Conservation (phyloP, 345 rosid genomes). For the Arabidopsis arenosa region DNA sequence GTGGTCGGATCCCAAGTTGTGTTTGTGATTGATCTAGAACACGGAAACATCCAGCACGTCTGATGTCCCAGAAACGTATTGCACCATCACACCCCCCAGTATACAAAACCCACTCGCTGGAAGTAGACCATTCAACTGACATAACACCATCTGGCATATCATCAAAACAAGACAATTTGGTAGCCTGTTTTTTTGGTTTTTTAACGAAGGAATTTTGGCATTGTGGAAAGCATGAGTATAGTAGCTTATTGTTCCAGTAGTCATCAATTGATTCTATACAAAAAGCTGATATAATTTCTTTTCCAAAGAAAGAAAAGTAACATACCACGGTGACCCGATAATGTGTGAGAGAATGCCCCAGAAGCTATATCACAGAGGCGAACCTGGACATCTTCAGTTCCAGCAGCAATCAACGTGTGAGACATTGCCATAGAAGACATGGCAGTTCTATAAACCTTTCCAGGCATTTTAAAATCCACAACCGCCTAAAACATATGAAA, state of each 20-base stretch:
- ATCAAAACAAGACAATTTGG: slow-evolving; percentile 30
- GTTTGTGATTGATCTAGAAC: slow-evolving; percentile 85
- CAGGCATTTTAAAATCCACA: slow-evolving; percentile 91
- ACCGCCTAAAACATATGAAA: slow-evolving; percentile 57
- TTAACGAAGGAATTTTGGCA: not conserved
- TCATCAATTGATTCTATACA: not conserved
- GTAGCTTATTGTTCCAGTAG: slow-evolving; percentile 14
- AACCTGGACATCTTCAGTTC: slow-evolving; percentile 95
- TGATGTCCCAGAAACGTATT: slow-evolving; percentile 95
- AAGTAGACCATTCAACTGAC: slow-evolving; percentile 95
- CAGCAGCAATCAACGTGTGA: slow-evolving; percentile 92
- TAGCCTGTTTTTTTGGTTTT: not conserved
- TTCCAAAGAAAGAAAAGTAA: not conserved
- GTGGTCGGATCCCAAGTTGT: slow-evolving; percentile 86
- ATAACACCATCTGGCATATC: slow-evolving; percentile 79
- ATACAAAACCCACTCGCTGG: slow-evolving; percentile 89
- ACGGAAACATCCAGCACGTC: slow-evolving; percentile 90
- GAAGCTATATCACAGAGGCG: slow-evolving; percentile 95
- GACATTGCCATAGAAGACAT: slow-evolving; percentile 89
- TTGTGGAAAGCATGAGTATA: slow-evolving; percentile 16
- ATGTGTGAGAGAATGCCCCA: slow-evolving; percentile 86
- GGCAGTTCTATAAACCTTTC: slow-evolving; percentile 87
- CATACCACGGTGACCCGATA: slow-evolving; percentile 97
- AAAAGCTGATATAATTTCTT: not conserved
- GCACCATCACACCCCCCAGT: slow-evolving; percentile 99